Percentiles rank a stretch among this genome's conserved stretches.
Evolutionary conservation across 2,329 filamentous ascomycete genomes (phyloP).

Genomic region (Bimuria novae-zelandiae): DNA sequence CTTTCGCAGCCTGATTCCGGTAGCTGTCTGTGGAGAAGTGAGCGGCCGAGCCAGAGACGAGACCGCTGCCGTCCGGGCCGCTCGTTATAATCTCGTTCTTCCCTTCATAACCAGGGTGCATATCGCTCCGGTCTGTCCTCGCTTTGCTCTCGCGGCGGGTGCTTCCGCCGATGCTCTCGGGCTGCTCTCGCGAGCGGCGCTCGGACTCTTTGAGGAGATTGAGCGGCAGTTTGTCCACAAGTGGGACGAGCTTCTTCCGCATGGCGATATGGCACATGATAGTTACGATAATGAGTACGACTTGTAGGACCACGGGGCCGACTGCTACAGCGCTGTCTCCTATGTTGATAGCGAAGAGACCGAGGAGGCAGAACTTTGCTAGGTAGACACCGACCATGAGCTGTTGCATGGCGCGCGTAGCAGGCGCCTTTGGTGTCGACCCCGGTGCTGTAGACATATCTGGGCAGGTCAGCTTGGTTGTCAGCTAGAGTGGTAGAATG

Average conservation of each 20-base stretch:
- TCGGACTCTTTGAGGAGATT: slow-evolving; percentile 1
- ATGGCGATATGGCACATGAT: slow-evolving; percentile 1
- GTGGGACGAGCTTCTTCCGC: background rate
- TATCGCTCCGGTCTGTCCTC: background rate
- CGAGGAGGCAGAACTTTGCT: slow-evolving; percentile 1
- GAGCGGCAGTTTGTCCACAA: background rate
- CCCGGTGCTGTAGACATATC: background rate
- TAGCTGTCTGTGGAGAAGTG: background rate
- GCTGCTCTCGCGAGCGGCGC: background rate
- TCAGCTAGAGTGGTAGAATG: background rate
- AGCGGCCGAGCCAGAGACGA: background rate
- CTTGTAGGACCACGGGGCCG: slow-evolving; percentile 2
- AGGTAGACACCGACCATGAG: slow-evolving; percentile 7
- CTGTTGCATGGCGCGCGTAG: slow-evolving; percentile 5
- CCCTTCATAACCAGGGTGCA: slow-evolving; percentile 5
- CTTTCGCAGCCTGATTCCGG: background rate
- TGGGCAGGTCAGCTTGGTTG: background rate
- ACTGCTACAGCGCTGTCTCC: slow-evolving; percentile 4
- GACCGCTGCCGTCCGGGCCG: background rate
- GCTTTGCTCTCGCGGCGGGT: background rate
- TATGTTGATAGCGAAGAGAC: slow-evolving; percentile 7
- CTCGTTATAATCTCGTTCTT: background rate
- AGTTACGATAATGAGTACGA: slow-evolving; percentile 1
- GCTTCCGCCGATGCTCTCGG: background rate
- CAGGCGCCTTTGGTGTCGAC: slow-evolving; percentile 4